These are phyloP conservation scores for Didymella pinodella DNA, from an alignment of 2,329 filamentous ascomycete genomes.

Conservation along the genomic window DNA sequence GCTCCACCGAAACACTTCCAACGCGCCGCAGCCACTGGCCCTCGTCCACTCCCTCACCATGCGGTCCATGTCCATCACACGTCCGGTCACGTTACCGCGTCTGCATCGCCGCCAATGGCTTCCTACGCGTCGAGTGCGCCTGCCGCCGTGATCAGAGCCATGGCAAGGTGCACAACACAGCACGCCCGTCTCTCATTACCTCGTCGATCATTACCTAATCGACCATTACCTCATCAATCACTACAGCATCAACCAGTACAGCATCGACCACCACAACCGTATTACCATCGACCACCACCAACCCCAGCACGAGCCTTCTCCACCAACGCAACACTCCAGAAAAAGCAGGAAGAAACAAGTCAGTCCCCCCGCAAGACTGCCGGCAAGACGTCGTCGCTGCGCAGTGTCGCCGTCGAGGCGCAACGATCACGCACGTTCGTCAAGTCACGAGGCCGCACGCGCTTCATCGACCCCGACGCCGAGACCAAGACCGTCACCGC, in stretches of 20 bases:
- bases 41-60: constrained; percentile 7
- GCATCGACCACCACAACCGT: too few species aligned
- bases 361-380: constrained; percentile 43
- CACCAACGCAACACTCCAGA: constrained; percentile 22
- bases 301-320: constrained; percentile 28
- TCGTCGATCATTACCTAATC: background rate
- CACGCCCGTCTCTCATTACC: constrained; percentile 17
- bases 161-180: constrained; percentile 12
- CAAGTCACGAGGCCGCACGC: constrained; percentile 54
- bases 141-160: constrained; percentile 9
- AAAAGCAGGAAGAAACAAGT: constrained; percentile 31
- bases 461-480: constrained; percentile 57
- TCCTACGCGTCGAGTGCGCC: constrained; percentile 4
- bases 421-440: constrained; percentile 68
- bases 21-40: constrained; percentile 13
- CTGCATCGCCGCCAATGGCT: constrained; percentile 14
- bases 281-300: constrained; percentile 4
- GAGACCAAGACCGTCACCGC: constrained; percentile 66
- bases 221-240: too few species aligned
- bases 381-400: constrained; percentile 67
- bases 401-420: constrained; percentile 85
- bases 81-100: background rate
- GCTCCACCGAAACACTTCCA: constrained; percentile 16
- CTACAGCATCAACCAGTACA: too few species aligned
- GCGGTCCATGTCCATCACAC: background rate